Conservation (phyloP, 2,329 filamentous ascomycete species). For the Albifimbria verrucaria region DNA sequence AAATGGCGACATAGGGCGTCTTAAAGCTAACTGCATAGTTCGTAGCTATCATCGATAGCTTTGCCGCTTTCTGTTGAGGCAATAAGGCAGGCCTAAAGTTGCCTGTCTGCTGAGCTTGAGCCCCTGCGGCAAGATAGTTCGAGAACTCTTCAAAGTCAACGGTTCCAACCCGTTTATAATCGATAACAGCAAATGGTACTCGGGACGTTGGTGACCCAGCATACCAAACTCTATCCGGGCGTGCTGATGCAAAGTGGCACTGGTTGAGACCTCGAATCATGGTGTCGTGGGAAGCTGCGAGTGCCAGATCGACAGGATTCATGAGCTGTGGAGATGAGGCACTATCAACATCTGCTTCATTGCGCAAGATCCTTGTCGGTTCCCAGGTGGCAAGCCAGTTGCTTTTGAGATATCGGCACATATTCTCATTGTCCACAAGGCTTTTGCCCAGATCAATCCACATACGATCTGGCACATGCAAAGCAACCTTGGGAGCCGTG, state of each 20-base stretch:
- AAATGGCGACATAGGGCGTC: not conserved
- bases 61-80: not conserved
- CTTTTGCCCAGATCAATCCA: too few species aligned
- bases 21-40: not conserved
- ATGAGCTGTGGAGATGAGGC: not conserved
- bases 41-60: not conserved
- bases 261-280: not conserved
- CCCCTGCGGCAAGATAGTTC: not conserved
- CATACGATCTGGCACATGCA: too few species aligned
- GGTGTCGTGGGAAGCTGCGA: not conserved
- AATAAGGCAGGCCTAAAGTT: not conserved
- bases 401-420: too few species aligned
- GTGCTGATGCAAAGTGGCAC: not conserved
- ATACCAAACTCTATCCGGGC: not conserved
- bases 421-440: too few species aligned
- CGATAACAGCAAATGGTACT: not conserved
- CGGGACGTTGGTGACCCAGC: too few species aligned
- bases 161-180: not conserved
- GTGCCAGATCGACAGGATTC: not conserved
- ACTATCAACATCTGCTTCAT: not conserved
- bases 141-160: not conserved
- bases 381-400: not conserved
- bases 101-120: not conserved
- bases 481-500: too few species aligned
- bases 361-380: not conserved